Conservation (phyloP, 345 rosid species). For the Hevea brasiliensis region DNA sequence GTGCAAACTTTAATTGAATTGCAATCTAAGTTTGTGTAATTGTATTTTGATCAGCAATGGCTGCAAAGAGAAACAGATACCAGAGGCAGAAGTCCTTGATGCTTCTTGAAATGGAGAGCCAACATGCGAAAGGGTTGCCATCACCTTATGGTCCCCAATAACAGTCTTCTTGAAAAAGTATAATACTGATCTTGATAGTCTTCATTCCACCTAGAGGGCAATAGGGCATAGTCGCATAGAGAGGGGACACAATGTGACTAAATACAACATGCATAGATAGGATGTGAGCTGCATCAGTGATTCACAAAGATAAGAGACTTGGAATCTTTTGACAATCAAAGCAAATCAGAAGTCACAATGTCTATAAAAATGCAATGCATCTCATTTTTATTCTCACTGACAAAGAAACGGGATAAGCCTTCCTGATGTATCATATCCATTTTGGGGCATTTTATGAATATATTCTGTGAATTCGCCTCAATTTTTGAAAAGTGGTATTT, state of each 20-base stretch:
- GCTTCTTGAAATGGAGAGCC: constrained; percentile 95
- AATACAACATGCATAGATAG: constrained; percentile 16
- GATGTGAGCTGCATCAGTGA: constrained; percentile 18
- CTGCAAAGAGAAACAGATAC: constrained; percentile 88
- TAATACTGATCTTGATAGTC: constrained; percentile 21
- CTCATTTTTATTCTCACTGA: constrained; percentile 15
- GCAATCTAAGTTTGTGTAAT: not conserved
- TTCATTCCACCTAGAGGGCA: constrained; percentile 18
- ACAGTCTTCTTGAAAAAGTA: constrained; percentile 17
- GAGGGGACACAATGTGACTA: constrained; percentile 29
- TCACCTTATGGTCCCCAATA: constrained; percentile 69
- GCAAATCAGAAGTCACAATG: constrained; percentile 3
- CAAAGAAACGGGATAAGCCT: constrained; percentile 20
- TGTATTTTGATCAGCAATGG: constrained; percentile 51
- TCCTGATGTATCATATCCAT: constrained; percentile 28
- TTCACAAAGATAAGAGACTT: constrained; percentile 21
- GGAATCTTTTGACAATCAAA: constrained; percentile 31
- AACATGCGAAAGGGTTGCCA: constrained; percentile 87
- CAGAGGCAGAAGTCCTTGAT: constrained; percentile 93
- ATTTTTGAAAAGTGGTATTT: constrained; percentile 30
- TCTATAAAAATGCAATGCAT: constrained; percentile 33
- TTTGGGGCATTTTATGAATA: constrained; percentile 25
- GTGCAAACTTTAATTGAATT: not conserved
- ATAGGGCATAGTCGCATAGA: constrained; percentile 12
- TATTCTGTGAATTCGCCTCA: constrained; percentile 4